Percentiles rank a stretch among this genome's conserved stretches.
Evolutionary conservation across 1,284 basidiomycete genomes (phyloP).

Genomic region (Pseudozyma tsukubaensis): DNA sequence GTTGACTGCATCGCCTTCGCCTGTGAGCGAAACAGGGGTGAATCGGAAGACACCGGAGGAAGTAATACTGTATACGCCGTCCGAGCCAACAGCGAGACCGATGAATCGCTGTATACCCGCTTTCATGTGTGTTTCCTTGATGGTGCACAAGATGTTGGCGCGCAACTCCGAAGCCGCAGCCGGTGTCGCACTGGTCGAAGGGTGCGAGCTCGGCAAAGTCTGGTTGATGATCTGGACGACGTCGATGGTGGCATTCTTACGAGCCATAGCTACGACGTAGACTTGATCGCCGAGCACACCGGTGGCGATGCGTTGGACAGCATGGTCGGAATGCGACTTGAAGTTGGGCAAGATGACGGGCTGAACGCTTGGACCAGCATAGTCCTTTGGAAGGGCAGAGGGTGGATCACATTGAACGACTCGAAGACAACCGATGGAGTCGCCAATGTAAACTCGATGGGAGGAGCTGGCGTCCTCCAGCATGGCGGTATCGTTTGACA

Average conservation of each 20-base stretch:
- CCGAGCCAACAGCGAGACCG: slow-evolving; percentile 43
- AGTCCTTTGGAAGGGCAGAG: slow-evolving; percentile 22
- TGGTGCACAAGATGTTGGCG: slow-evolving; percentile 45
- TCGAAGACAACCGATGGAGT: slow-evolving; percentile 51
- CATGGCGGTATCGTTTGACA: slow-evolving; percentile 25
- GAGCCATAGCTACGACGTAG: slow-evolving; percentile 54
- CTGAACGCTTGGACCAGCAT: slow-evolving; percentile 31
- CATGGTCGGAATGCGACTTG: slow-evolving; percentile 45
- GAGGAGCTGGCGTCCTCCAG: slow-evolving; percentile 37
- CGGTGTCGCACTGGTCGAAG: slow-evolving; percentile 23
- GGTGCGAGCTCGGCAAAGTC: slow-evolving; percentile 4
- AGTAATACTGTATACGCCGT: slow-evolving; percentile 51
- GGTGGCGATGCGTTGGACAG: slow-evolving; percentile 43
- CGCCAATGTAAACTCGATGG: slow-evolving; percentile 49
- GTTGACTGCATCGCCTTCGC: not conserved
- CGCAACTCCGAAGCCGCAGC: slow-evolving; percentile 15
- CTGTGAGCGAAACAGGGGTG: slow-evolving; percentile 24
- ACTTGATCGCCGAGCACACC: slow-evolving; percentile 28
- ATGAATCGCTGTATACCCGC: slow-evolving; percentile 58
- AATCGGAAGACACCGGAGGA: slow-evolving; percentile 53
- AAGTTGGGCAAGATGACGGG: slow-evolving; percentile 43
- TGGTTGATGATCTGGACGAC: slow-evolving; percentile 41
- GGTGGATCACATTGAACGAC: slow-evolving; percentile 39
- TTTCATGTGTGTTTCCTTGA: slow-evolving; percentile 49
- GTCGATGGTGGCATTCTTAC: slow-evolving; percentile 57